A percentile compares a stretch with the other conserved stretches of the same genome.
phyloP scores from a whole-genome alignment of 2,329 filamentous ascomycete genomes.

The Aureobasidium sp. region DNA sequence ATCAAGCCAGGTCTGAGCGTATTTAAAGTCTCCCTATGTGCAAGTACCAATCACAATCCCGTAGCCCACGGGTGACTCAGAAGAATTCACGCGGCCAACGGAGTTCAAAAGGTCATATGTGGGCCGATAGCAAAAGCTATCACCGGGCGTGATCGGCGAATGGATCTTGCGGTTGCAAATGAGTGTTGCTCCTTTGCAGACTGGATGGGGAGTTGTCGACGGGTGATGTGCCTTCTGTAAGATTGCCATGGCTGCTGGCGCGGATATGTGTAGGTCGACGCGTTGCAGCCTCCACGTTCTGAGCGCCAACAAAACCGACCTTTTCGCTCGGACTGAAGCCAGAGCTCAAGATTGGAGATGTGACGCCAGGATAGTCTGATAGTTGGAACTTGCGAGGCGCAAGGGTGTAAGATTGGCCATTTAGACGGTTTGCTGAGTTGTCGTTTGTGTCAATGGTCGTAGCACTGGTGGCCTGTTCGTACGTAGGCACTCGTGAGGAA shows the following conservation, averaged over 20 bases:
- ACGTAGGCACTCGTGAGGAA: slow-evolving; percentile 29
- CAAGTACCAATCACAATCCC: slow-evolving; percentile 23
- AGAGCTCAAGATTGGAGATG: slow-evolving; percentile 26
- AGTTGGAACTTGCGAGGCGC: slow-evolving; percentile 38
- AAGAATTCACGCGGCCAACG: slow-evolving; percentile 30
- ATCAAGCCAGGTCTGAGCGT: slow-evolving; percentile 29
- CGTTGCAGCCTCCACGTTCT: slow-evolving; percentile 35
- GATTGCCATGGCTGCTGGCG: slow-evolving; percentile 39
- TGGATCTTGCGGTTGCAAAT: slow-evolving; percentile 29
- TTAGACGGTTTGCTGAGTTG: slow-evolving; percentile 36
- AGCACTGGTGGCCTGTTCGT: slow-evolving; percentile 32
- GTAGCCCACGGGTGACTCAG: slow-evolving; percentile 34
- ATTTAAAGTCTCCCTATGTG: slow-evolving; percentile 29
- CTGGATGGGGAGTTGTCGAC: slow-evolving; percentile 29
- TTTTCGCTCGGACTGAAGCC: slow-evolving; percentile 33
- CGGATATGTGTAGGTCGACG: slow-evolving; percentile 39
- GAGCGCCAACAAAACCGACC: slow-evolving; percentile 38
- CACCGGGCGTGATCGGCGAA: slow-evolving; percentile 37
- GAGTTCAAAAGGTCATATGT: slow-evolving; percentile 40
- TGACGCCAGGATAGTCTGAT: slow-evolving; percentile 30
- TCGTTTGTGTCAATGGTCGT: slow-evolving; percentile 25
- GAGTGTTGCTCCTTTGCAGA: slow-evolving; percentile 25
- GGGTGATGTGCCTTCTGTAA: slow-evolving; percentile 37
- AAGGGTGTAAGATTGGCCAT: slow-evolving; percentile 41
- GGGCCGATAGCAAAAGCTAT: slow-evolving; percentile 31